phyloP scores from a whole-genome alignment of 2,329 filamentous ascomycete genomes.

The Colletotrichum sp. region DNA sequence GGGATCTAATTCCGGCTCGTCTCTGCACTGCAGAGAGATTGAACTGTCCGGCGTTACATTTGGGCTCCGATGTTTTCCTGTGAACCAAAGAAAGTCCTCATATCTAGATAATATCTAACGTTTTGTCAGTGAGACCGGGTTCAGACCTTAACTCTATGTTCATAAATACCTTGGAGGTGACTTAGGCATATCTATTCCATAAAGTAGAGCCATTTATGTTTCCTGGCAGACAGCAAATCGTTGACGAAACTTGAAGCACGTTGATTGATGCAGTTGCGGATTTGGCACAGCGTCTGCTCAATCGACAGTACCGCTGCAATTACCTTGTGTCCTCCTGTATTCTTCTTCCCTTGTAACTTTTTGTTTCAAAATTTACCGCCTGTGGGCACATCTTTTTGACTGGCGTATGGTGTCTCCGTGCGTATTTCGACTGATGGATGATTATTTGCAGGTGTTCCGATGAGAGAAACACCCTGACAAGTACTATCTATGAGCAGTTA shows the following conservation, averaged over 20 bases:
- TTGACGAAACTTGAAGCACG: not conserved
- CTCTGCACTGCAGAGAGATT: not conserved
- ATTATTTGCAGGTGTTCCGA: not conserved
- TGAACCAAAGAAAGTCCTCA: not conserved
- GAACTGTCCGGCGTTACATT: not conserved
- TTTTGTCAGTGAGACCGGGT: not conserved
- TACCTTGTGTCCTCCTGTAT: not conserved
- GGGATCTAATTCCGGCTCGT: not conserved
- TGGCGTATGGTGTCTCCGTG: not conserved
- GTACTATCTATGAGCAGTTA: not conserved
- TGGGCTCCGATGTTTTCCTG: not conserved
- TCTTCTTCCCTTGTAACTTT: too few species aligned
- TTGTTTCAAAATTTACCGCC: too few species aligned
- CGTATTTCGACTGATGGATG: not conserved
- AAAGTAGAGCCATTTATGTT: not conserved
- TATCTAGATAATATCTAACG: not conserved
- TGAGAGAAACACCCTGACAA: fast-evolving
- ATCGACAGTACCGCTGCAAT: not conserved
- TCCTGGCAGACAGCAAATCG: not conserved
- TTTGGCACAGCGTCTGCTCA: not conserved
- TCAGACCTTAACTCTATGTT: not conserved
- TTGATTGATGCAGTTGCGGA: not conserved
- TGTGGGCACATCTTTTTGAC: too few species aligned
- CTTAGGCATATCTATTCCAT: not conserved
- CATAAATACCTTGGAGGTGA: not conserved